These are phyloP conservation scores for Barnettozyma botsteinii DNA, from an alignment of 805 yeast species.

Conservation along the genomic window DNA sequence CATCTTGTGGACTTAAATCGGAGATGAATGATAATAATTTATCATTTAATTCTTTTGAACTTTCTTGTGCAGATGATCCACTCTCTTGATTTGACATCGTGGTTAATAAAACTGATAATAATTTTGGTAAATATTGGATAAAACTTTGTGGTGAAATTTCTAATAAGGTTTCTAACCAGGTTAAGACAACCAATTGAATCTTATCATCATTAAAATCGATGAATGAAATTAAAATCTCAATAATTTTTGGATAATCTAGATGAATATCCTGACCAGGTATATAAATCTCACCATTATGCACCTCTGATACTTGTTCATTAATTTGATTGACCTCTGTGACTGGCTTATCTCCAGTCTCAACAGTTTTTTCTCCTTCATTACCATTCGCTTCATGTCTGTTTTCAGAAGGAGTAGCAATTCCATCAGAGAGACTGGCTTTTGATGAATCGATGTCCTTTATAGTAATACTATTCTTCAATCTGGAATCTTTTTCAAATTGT, in stretches of 20 bases:
- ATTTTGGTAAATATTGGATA: constrained; percentile 65
- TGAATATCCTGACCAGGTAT: constrained; percentile 77
- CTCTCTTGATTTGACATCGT: constrained; percentile 44
- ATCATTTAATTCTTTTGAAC: constrained; percentile 52
- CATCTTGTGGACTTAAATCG: constrained; percentile 24
- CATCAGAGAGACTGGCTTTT: constrained; percentile 14
- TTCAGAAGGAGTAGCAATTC: neutral
- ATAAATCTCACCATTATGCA: constrained; percentile 48
- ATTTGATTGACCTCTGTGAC: constrained; percentile 13
- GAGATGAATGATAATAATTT: constrained; percentile 46
- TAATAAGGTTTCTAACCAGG: constrained; percentile 75
- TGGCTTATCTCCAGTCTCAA: constrained; percentile 13
- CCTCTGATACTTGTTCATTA: constrained; percentile 16
- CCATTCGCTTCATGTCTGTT: neutral
- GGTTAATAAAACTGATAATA: constrained; percentile 62
- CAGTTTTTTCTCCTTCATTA: neutral
- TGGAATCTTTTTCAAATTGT: constrained; percentile 14
- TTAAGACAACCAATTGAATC: constrained; percentile 71
- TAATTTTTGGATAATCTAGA: constrained; percentile 72
- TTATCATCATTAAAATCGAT: constrained; percentile 64
- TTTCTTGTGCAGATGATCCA: constrained; percentile 40
- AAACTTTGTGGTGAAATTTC: constrained; percentile 73
- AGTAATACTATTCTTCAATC: constrained; percentile 15
- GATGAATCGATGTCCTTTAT: constrained; percentile 20
- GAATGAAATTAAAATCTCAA: constrained; percentile 76